phyloP scores from a whole-genome alignment of 345 rosid species.

The Anastatica hierochuntica region DNA sequence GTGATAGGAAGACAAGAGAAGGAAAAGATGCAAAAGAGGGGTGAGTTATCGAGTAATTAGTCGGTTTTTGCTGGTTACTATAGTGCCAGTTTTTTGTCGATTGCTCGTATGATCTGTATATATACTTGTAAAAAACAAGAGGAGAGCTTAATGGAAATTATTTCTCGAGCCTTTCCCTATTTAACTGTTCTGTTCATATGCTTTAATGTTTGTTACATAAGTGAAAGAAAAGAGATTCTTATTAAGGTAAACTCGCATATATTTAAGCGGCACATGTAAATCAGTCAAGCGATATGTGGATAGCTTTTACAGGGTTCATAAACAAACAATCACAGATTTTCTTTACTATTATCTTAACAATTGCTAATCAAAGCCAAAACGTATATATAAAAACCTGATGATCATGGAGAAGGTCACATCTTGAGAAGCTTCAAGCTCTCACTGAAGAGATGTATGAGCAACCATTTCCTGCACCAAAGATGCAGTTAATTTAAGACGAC shows the following conservation, averaged over 20 bases:
- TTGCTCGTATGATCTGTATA: constrained; percentile 6
- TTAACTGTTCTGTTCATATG: background rate
- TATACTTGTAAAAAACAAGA: background rate
- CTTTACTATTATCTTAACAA: no score
- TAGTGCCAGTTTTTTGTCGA: constrained; percentile 10
- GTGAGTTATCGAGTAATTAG: constrained; percentile 8
- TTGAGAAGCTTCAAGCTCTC: constrained; percentile 8
- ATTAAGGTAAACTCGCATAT: no score
- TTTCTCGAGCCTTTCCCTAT: constrained; percentile 12
- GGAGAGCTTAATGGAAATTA: constrained; percentile 6
- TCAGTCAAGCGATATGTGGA: no score
- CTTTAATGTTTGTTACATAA: no score
- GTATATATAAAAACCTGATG: constrained; percentile 13
- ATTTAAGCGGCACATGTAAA: no score
- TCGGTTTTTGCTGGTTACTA: constrained; percentile 12
- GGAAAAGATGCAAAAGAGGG: background rate
- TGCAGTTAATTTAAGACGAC: no score
- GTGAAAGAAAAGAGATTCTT: no score
- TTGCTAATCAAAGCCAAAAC: background rate
- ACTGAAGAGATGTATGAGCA: constrained; percentile 41
- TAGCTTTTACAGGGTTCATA: no score
- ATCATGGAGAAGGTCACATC: background rate
- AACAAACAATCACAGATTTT: no score
- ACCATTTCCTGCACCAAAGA: constrained; percentile 56
- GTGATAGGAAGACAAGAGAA: constrained; percentile 19